Percentiles rank a stretch among this genome's conserved stretches.
phyloP scores from a whole-genome alignment of 805 yeast genomes.

The Komagataella pastoris region DNA sequence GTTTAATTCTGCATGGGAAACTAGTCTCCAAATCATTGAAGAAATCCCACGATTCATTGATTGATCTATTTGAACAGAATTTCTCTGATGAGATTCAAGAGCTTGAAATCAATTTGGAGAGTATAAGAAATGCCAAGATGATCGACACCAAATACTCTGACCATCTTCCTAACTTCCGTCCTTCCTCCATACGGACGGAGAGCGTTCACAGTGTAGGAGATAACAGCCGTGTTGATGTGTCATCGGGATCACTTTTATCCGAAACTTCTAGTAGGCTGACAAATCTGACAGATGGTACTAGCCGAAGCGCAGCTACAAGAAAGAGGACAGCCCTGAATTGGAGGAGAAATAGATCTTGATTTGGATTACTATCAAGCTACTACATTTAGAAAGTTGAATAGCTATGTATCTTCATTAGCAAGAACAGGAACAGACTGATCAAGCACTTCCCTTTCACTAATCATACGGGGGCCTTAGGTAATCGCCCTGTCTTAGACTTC shows the following conservation, averaged over 20 bases:
- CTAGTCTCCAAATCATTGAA: slow-evolving; percentile 42
- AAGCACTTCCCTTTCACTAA: not conserved
- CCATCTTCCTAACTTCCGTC: not conserved
- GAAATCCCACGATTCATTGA: slow-evolving; percentile 55
- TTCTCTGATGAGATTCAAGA: slow-evolving; percentile 49
- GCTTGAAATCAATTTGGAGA: slow-evolving; percentile 17
- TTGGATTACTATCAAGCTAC: not conserved
- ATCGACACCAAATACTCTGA: not conserved
- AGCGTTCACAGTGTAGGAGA: not conserved
- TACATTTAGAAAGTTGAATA: no score
- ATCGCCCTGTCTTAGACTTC: no score
- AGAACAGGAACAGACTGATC: not conserved
- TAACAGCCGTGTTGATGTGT: not conserved
- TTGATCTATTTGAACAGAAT: slow-evolving; percentile 49
- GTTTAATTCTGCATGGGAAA: slow-evolving; percentile 57
- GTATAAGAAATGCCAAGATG: not conserved
- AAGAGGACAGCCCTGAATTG: slow-evolving; percentile 2
- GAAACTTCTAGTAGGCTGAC: slow-evolving; percentile 1
- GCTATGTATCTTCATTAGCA: not conserved
- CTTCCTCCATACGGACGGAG: not conserved
- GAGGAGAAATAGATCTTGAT: not conserved
- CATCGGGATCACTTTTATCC: not conserved
- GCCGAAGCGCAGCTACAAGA: not conserved
- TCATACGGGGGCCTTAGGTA: no score
- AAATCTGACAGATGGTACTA: not conserved